Evolutionary conservation across 2,329 filamentous ascomycete species (phyloP), one percentile per base, ranked within the genome.

Genomic region (Zymoseptoria ardabiliae): DNA sequence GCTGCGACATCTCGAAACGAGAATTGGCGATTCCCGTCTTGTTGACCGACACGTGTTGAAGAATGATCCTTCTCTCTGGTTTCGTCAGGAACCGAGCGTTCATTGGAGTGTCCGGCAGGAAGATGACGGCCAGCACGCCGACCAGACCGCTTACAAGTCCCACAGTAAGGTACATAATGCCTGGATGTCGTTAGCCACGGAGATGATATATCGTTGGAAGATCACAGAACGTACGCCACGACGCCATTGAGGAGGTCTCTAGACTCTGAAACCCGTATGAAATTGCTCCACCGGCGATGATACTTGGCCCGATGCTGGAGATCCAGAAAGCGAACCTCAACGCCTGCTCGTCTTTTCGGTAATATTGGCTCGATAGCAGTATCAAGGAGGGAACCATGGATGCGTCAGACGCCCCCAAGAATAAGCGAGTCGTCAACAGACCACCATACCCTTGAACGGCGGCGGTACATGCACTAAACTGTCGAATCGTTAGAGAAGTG

Each of bases 241-340:
- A 58, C 13, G 53, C 60, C 13, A 64, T 13, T 1, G 55, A 52
- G 0, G 49, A 51, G 13, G 45, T 50, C 1, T 49, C 21, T 2
- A 66, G 66, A 57, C 83, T 79, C 0, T 81, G 81, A 10, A 87
- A 72, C 0, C 82, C 84, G 58, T 79, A 85, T 0, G 83, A 83
- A 5, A 84, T 67, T 0, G 78, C 75, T 0, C 81, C 82, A 0
- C 82, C 84, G 6, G 83, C 55, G 45, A 86, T 82, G 4, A 78
- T 83, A 0, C 81, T 81, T 0, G 79, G 58, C 0, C 84, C 83
- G 54, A 84, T 87, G 0, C 82, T 85, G 3, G 81, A 77, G 63
- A 88, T 88, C 85, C 85, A 89, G 11, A 80, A 79, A 0, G 84
- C 83, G 3, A 87, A 80, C 0, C 86, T 78, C 19, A 85, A 70